phyloP scores from a whole-genome alignment of 805 yeast genomes.

The Metschnikowia proteae region DNA sequence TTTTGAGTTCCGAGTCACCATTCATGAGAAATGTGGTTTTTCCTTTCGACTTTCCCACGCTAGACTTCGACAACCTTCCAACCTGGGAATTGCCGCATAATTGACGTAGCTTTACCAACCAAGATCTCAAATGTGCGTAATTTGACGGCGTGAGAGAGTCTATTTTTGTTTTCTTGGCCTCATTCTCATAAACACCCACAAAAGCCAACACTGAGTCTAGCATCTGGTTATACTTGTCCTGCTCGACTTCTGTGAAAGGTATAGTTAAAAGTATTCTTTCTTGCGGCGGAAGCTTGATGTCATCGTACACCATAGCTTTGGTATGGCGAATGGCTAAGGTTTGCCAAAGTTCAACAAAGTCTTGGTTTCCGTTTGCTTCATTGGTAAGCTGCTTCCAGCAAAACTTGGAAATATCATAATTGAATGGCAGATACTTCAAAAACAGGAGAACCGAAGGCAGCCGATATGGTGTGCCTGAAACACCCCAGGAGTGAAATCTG shows the following conservation, averaged over 20 bases:
- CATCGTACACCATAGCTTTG: slow-evolving; percentile 73
- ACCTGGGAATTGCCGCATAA: slow-evolving; percentile 78
- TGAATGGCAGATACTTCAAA: slow-evolving; percentile 64
- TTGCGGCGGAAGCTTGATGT: slow-evolving; percentile 78
- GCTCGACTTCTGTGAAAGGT: slow-evolving; percentile 80
- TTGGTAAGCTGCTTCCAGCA: slow-evolving; percentile 37
- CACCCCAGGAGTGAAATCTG: slow-evolving; percentile 92
- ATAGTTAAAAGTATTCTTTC: slow-evolving; percentile 62
- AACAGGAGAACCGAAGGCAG: slow-evolving; percentile 68
- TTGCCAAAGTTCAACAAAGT: slow-evolving; percentile 47
- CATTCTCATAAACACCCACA: slow-evolving; percentile 53
- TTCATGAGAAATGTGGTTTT: slow-evolving; percentile 10
- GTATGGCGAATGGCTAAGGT: slow-evolving; percentile 71
- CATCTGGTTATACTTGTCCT: slow-evolving; percentile 69
- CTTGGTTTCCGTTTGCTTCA: slow-evolving; percentile 15
- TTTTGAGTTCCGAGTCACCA: slow-evolving; percentile 31
- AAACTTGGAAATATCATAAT: slow-evolving; percentile 34
- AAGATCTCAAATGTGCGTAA: slow-evolving; percentile 51
- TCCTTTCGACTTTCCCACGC: slow-evolving; percentile 7
- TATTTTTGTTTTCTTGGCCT: slow-evolving; percentile 46
- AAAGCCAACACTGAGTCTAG: slow-evolving; percentile 55
- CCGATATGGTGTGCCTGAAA: slow-evolving; percentile 89
- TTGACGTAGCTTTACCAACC: slow-evolving; percentile 70
- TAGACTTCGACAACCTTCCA: slow-evolving; percentile 24
- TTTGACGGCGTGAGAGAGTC: slow-evolving; percentile 46